Percentiles rank a stretch among this genome's conserved stretches.
These are phyloP conservation scores for Trypanosoma vivax DNA, from an alignment of 208 protist species.

Conservation along the genomic window DNA sequence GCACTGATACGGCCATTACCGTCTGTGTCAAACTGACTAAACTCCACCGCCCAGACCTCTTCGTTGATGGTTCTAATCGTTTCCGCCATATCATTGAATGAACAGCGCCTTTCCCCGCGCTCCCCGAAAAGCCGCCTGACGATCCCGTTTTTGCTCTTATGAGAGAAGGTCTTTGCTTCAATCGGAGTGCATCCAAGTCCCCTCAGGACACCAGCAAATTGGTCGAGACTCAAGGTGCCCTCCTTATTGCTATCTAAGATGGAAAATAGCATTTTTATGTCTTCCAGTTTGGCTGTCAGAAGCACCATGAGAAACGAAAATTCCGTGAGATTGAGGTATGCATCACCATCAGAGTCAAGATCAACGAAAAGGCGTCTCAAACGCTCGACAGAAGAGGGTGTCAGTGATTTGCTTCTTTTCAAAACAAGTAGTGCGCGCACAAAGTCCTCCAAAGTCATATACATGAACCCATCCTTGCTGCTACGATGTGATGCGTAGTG, in stretches of 20 bases:
- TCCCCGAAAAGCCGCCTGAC: constrained; percentile 57
- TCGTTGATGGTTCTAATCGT: constrained; percentile 45
- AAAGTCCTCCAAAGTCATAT: constrained; percentile 88
- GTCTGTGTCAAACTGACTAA: constrained; percentile 60
- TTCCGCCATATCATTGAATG: constrained; percentile 38
- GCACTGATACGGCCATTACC: constrained; percentile 42
- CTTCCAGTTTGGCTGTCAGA: constrained; percentile 46
- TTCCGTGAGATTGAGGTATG: constrained; percentile 71
- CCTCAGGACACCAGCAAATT: constrained; percentile 72
- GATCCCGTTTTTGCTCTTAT: constrained; percentile 43
- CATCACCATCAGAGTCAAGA: constrained; percentile 77
- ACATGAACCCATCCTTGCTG: constrained; percentile 40
- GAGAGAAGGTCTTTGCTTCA: constrained; percentile 31
- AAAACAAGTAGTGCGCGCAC: constrained; percentile 63
- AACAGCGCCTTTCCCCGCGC: constrained; percentile 25
- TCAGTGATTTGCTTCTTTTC: constrained; percentile 24
- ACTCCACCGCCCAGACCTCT: constrained; percentile 82
- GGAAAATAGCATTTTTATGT: constrained; percentile 53
- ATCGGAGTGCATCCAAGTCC: constrained; percentile 40
- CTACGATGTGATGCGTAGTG: constrained; percentile 80
- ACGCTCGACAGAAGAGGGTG: constrained; percentile 14
- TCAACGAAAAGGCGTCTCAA: constrained; percentile 52
- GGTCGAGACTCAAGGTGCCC: constrained; percentile 42
- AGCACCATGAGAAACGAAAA: constrained; percentile 78
- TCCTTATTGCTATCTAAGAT: constrained; percentile 53